Evolutionary conservation across 345 rosid species (phyloP), one percentile per base, ranked within the genome.

Genomic region (Kandelia obovata): DNA sequence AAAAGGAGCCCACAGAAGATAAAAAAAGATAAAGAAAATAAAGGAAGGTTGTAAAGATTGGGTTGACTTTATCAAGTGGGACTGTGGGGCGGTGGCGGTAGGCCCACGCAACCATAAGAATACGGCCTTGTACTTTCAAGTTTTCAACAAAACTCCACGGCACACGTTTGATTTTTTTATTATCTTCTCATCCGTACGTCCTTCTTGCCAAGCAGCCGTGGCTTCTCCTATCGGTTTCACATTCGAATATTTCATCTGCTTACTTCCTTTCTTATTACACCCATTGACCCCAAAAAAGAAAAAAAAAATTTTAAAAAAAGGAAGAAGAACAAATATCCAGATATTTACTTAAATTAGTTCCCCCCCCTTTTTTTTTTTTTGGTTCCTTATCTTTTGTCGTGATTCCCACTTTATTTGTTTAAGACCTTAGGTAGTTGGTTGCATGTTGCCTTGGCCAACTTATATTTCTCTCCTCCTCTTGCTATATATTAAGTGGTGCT

Each of bases 81-180:
- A 46, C 17, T 65, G 53, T 25, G 46, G 58, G 71, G 9, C 1
- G 37, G 9, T 34, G 37, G 37, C 37, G 9, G 37, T 9, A 34
- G 37, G 9, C 6, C 79, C 59, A 74, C 73, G 77, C 79, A 46
- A 62, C 15, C 77, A 75, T 62, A 34, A 32, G 27, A 15, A 53
- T 53, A 70, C 77, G 78, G 79, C 67, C 43, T 16, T n/a, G 81
- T 72, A 74, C 79, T 53, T 78, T 61, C 35, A 46, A 39, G 9
- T 34, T 34, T 34, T 34, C 27, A 11, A 56, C 1, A 21, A 21
- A 25, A 1, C 58, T 57, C 59, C 62, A 66, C 11, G 6, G 47
- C 23, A 62, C 7, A 57, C 53, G 5, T 27, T 46, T 27, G 15
- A 2, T 10, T 15, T 4, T 1, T 34, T 13, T 31, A 10, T 31